Percentiles rank a stretch among this genome's conserved stretches.
Evolutionary conservation across 2,329 filamentous ascomycete genomes (phyloP).

Genomic region (Myriosclerotinia curreyana): DNA sequence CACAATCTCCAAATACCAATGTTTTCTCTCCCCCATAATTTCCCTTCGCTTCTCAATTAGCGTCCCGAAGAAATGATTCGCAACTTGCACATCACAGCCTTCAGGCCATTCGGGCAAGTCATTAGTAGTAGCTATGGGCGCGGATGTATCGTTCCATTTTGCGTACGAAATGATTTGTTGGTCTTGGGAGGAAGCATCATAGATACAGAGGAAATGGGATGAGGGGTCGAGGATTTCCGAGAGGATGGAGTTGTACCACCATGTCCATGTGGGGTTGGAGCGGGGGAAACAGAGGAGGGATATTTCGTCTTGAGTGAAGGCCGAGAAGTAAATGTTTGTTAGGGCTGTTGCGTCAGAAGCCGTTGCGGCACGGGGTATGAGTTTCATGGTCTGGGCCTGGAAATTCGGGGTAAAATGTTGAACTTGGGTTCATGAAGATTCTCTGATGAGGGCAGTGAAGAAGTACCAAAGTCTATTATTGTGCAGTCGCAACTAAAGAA

Average conservation of each 20-base stretch:
- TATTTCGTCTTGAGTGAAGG: conserved; percentile 45
- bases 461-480: background rate
- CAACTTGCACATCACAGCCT: conserved; percentile 42
- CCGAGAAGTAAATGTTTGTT: conserved; percentile 46
- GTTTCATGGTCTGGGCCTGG: conserved; percentile 25
- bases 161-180: conserved; percentile 45
- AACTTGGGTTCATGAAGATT: background rate
- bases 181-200: conserved; percentile 36
- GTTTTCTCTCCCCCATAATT: conserved; percentile 44
- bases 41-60: conserved; percentile 41
- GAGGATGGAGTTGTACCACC: conserved; percentile 41
- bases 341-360: conserved; percentile 44
- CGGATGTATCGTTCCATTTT: conserved; percentile 46
- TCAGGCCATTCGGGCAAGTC: conserved; percentile 42
- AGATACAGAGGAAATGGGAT: conserved; percentile 44
- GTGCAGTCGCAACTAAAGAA: background rate
- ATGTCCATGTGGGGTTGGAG: conserved; percentile 31
- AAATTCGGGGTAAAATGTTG: background rate
- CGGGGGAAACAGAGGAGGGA: conserved; percentile 42
- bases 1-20: conserved; percentile 51
- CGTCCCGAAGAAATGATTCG: conserved; percentile 43
- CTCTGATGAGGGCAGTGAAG: background rate
- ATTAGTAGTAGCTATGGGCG: conserved; percentile 30
- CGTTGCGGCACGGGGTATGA: conserved; percentile 43
- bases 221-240: conserved; percentile 44